phyloP scores from a whole-genome alignment of 192 early-diverging fungal species.

The Podila verticillata region DNA sequence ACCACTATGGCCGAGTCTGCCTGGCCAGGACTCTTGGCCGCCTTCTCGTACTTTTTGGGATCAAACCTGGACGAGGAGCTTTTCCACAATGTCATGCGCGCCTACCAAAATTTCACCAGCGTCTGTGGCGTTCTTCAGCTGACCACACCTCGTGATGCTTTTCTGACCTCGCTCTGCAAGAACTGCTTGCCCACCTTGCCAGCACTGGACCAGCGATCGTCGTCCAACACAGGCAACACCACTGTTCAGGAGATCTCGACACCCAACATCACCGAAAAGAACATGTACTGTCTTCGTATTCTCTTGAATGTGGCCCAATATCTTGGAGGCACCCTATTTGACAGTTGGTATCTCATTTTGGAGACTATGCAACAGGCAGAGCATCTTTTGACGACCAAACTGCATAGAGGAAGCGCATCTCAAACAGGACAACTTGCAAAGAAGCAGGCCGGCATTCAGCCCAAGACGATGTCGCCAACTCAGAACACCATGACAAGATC shows the following conservation, averaged over 20 bases:
- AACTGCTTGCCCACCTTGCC: slow-evolving; percentile 76
- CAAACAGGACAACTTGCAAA: slow-evolving; percentile 52
- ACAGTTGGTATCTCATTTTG: slow-evolving; percentile 88
- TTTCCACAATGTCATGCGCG: slow-evolving; percentile 75
- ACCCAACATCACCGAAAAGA: slow-evolving; percentile 73
- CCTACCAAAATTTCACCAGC: slow-evolving; percentile 79
- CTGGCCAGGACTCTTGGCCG: slow-evolving; percentile 84
- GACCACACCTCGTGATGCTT: slow-evolving; percentile 82
- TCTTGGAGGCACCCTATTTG: slow-evolving; percentile 76
- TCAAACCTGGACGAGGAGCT: slow-evolving; percentile 86
- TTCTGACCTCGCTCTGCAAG: slow-evolving; percentile 87
- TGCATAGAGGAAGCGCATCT: slow-evolving; percentile 34
- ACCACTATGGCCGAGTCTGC: slow-evolving; percentile 81
- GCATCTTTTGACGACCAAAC: slow-evolving; percentile 68
- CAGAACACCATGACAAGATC: neutral
- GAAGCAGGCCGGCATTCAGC: slow-evolving; percentile 11
- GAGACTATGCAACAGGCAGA: slow-evolving; percentile 92
- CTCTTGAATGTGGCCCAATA: slow-evolving; percentile 77
- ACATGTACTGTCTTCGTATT: slow-evolving; percentile 80
- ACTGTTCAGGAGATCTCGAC: slow-evolving; percentile 11
- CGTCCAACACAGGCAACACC: slow-evolving; percentile 22
- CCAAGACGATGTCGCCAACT: slow-evolving; percentile 24
- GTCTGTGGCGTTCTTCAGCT: slow-evolving; percentile 86
- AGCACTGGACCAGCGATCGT: slow-evolving; percentile 34
- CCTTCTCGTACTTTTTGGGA: slow-evolving; percentile 79